Conservation (phyloP, 2,329 filamentous ascomycete species). For the Calonectria hongkongensis region DNA sequence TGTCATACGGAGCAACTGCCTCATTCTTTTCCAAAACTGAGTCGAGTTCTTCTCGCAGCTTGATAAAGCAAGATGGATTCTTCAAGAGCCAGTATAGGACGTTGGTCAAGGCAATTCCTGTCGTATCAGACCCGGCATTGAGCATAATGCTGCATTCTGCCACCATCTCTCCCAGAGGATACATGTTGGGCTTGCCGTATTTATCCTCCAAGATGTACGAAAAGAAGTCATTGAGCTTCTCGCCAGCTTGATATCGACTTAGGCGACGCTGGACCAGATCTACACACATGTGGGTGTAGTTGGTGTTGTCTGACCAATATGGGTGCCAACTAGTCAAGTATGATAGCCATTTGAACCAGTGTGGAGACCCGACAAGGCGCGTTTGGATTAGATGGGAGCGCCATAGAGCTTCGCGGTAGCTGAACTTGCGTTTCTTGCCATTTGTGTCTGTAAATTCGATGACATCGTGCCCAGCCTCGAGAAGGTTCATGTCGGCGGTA, state of each 20-base stretch:
- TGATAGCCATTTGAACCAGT: not conserved
- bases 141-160: not conserved
- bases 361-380: not conserved
- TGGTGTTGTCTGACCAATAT: not conserved
- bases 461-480: not conserved
- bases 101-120: not conserved
- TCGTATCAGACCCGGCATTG: not conserved
- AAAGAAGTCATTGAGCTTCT: not conserved
- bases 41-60: not conserved
- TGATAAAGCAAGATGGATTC: not conserved
- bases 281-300: not conserved
- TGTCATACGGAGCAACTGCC: not conserved
- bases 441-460: not conserved
- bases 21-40: not conserved
- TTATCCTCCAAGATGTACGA: not conserved
- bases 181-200: not conserved
- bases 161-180: not conserved
- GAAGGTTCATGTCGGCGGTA: not conserved
- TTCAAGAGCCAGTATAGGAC: not conserved
- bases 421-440: not conserved
- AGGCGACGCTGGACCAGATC: not conserved
- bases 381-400: not conserved
- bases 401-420: not conserved
- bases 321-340: not conserved
- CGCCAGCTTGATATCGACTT: not conserved